Percentiles rank a stretch among this genome's conserved stretches.
phyloP scores from a whole-genome alignment of 495 filamentous ascomycete species.

The Hyphodiscus hymeniophilus region DNA sequence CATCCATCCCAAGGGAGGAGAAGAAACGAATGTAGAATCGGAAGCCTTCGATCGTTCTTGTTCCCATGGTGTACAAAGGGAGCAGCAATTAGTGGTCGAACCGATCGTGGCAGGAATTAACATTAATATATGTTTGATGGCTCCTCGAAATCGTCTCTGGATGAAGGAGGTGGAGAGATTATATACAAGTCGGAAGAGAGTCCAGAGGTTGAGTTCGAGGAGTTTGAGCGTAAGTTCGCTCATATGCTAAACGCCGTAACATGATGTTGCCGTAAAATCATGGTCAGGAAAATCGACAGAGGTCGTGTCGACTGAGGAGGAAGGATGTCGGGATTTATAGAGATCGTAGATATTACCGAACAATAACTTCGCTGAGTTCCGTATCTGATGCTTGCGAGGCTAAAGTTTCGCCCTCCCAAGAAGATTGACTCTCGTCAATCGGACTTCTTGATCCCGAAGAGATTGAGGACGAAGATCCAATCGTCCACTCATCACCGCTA shows the following conservation, averaged over 20 bases:
- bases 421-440: slow-evolving; percentile 19
- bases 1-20: neutral
- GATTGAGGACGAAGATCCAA: slow-evolving; percentile 31
- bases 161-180: slow-evolving; percentile 1
- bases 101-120: slow-evolving; percentile 2
- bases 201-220: slow-evolving; percentile 4
- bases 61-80: neutral
- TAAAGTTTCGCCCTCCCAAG: slow-evolving; percentile 23
- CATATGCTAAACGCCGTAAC: slow-evolving; percentile 24
- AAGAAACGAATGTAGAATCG: slow-evolving; percentile 5
- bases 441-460: slow-evolving; percentile 37
- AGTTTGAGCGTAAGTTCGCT: slow-evolving; percentile 12
- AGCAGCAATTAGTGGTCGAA: neutral
- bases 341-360: slow-evolving; percentile 10
- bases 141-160: neutral
- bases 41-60: slow-evolving; percentile 1
- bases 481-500: slow-evolving; percentile 38
- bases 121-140: slow-evolving; percentile 2
- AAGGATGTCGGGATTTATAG: slow-evolving; percentile 4
- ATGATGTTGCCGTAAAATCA: slow-evolving; percentile 23
- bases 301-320: slow-evolving; percentile 5
- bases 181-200: slow-evolving; percentile 16
- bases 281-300: slow-evolving; percentile 11
- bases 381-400: slow-evolving; percentile 21
- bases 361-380: slow-evolving; percentile 20